Conservation (phyloP, 2,329 filamentous ascomycete genomes). For the Endoconidiophora laricicola region DNA sequence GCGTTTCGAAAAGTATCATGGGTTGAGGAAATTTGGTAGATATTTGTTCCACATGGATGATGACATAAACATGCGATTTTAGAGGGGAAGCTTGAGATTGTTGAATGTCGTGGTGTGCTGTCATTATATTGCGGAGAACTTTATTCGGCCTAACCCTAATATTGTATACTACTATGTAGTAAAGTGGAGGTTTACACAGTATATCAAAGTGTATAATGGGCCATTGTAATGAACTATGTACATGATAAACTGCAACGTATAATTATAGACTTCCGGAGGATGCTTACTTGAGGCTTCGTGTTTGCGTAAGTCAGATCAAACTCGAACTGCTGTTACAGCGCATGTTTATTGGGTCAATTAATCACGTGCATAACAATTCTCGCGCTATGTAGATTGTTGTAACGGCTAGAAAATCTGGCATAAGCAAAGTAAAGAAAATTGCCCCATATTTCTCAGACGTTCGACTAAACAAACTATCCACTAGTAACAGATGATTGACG, state of each 20-base stretch:
- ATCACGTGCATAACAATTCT: no score
- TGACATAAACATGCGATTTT: neutral
- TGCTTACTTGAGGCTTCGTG: no score
- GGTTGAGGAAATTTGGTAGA: constrained; percentile 45
- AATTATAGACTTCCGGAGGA: neutral
- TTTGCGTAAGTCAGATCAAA: no score
- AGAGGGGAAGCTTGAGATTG: neutral
- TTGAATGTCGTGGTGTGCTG: no score
- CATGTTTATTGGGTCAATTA: no score
- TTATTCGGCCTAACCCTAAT: no score
- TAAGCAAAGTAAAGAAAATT: neutral
- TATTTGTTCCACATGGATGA: neutral
- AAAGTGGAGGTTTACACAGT: neutral
- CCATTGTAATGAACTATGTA: neutral
- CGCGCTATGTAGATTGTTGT: no score
- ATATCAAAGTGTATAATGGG: neutral
- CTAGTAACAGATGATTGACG: neutral
- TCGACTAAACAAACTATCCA: neutral
- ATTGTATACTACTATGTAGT: neutral
- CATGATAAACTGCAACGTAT: neutral
- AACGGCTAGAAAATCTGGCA: no score
- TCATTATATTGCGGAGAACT: no score
- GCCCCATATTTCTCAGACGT: constrained; percentile 4
- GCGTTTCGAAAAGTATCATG: constrained; percentile 24
- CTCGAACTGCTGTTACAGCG: no score